Base-by-base conservation (phyloP, 495 filamentous ascomycete species). In the Cetradonia linearis region DNA sequence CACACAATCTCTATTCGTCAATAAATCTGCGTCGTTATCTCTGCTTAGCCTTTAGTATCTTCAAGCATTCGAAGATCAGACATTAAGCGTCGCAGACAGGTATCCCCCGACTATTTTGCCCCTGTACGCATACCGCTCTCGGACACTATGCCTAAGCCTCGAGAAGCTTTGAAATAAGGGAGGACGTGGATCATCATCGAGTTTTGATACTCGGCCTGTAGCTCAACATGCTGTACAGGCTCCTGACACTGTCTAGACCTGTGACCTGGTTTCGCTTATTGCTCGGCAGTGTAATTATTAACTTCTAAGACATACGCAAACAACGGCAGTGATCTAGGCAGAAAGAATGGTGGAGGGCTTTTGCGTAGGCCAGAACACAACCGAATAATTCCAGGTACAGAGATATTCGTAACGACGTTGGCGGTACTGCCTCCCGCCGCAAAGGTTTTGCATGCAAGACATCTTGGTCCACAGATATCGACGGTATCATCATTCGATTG, bases 31-130 rank as follows among this genome's bases (percentile, higher is more conserved):
- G 25, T 25, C 25, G 20, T 11, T 25, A 10, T 5, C 9, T 46
- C 20, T 11, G 10, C 25, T 7, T 25, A n/a, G n/a, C n/a, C n/a
- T n/a, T n/a, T n/a, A n/a, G n/a, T n/a, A n/a, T n/a, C 27, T 6
- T n/a, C 47, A 31, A 25, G 27, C 27, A 20, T 28, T 48, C 46
- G 46, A 30, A 59, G 58, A 40, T 56, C 40, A 38, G 50, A 18
- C n/a, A 2, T 20, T 7, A 20, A 20, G 1, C 7, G 40, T 44
- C 18, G 40, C 42, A 11, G n/a, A 23, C 7, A 4, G 5, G 20
- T 23, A 16, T 20, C 20, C n/a, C 42, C 25, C 42, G 42, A 20
- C 42, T 46, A 46, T 11, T 46, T 25, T 25, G 20, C 25, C 42
- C 20, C 20, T 25, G 42, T 4, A 23, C 5, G 20, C 6, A 44